Evolutionary conservation across 345 rosid species (phyloP).

Genomic region (Bruguiera sexangula): DNA sequence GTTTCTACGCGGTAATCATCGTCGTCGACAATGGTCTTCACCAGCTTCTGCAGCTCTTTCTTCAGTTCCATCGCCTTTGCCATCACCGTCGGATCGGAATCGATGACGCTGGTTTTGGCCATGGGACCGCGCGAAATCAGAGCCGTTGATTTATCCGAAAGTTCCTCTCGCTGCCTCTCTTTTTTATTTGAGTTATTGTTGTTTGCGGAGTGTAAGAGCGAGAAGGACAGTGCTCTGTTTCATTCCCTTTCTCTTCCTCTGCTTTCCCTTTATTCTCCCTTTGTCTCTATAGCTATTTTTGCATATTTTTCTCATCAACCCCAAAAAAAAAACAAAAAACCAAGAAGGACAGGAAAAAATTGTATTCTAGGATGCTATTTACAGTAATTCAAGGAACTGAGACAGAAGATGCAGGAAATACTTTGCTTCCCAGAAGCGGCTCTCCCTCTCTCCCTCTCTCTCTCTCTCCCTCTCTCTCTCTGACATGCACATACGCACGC

Average conservation of each 20-base stretch:
- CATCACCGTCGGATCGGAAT: conserved; percentile 62
- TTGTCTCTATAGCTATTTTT: neutral
- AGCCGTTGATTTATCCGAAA: conserved; percentile 54
- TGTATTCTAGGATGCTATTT: neutral
- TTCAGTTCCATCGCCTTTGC: conserved; percentile 63
- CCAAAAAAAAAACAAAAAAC: too few species aligned
- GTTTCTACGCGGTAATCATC: conserved; percentile 53
- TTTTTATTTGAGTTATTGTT: conserved; percentile 75
- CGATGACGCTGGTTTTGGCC: conserved; percentile 32
- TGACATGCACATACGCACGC: neutral
- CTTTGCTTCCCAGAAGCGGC: neutral
- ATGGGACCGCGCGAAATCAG: conserved; percentile 9
- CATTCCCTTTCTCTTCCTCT: conserved; percentile 17
- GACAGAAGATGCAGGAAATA: neutral
- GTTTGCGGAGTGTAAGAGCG: conserved; percentile 27
- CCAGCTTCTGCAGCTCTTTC: conserved; percentile 63
- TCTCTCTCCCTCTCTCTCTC: neutral
- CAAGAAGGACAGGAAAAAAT: too few species aligned
- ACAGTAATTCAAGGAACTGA: neutral
- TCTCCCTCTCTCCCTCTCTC: neutral
- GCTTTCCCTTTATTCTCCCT: neutral
- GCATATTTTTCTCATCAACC: too few species aligned
- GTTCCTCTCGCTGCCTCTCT: conserved; percentile 81
- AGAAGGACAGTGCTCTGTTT: conserved; percentile 15
- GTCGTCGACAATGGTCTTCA: conserved; percentile 57